Evolutionary conservation across 345 rosid species (phyloP).

Genomic region (Nephelium lappaceum): DNA sequence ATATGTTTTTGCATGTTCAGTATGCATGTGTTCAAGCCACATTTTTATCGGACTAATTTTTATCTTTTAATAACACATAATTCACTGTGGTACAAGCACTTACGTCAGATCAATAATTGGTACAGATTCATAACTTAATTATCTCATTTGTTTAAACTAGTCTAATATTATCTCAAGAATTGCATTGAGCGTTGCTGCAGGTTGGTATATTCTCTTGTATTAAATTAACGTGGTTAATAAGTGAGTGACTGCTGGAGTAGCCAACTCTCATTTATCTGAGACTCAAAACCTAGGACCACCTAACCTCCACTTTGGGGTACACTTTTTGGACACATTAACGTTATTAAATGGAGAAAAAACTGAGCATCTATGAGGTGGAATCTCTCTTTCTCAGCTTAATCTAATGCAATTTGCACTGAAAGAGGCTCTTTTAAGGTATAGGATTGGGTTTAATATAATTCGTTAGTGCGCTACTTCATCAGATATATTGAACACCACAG

Average conservation of each 20-base stretch:
- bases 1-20: too few species aligned
- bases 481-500: too few species aligned
- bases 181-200: neutral
- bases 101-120: too few species aligned
- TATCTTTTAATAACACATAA: too few species aligned
- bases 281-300: conserved; percentile 37
- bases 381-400: neutral
- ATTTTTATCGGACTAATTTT: too few species aligned
- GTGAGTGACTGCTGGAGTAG: conserved; percentile 16
- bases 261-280: conserved; percentile 32
- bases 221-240: neutral
- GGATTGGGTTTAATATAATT: neutral
- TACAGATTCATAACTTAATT: too few species aligned
- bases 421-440: neutral
- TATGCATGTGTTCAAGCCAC: too few species aligned
- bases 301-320: conserved; percentile 24
- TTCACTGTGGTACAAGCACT: too few species aligned
- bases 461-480: neutral
- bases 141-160: too few species aligned
- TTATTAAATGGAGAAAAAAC: neutral
- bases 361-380: conserved; percentile 22
- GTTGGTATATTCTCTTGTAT: neutral
- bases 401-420: neutral
- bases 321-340: conserved; percentile 6
- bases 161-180: too few species aligned